A percentile compares a stretch with the other conserved stretches of the same genome.
phyloP scores from a whole-genome alignment of 805 yeast genomes.

The Tetrapisispora pingtungensis region DNA sequence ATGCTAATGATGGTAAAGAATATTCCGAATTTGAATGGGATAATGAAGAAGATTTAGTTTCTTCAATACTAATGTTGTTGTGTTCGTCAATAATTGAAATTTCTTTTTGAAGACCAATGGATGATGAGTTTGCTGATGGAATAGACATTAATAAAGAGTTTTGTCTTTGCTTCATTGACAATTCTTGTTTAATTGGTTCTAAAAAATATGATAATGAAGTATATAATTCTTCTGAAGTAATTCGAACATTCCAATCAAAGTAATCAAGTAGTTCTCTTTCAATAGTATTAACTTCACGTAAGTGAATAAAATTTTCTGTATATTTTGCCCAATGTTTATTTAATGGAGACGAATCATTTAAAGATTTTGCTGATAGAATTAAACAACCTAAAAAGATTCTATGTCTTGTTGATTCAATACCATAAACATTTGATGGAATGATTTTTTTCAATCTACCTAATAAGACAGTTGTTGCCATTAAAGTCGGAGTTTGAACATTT shows the following conservation, averaged over 20 bases:
- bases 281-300: conserved; percentile 76
- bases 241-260: conserved; percentile 74
- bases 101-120: background rate
- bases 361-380: conserved; percentile 77
- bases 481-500: conserved; percentile 88
- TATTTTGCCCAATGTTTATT: conserved; percentile 93
- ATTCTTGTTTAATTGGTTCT: conserved; percentile 50
- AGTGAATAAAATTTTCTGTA: conserved; percentile 70
- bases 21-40: conserved; percentile 25
- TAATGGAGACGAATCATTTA: conserved; percentile 88
- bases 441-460: conserved; percentile 64
- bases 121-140: conserved; percentile 11
- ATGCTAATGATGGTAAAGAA: conserved; percentile 33
- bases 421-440: conserved; percentile 80
- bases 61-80: background rate
- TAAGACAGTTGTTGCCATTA: conserved; percentile 86
- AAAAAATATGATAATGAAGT: conserved; percentile 64
- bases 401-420: conserved; percentile 88
- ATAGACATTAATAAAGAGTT: conserved; percentile 15
- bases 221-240: conserved; percentile 59
- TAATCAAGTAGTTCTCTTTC: conserved; percentile 78
- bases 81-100: background rate
- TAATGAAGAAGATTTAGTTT: conserved; percentile 8
- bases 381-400: conserved; percentile 82
- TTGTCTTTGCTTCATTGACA: conserved; percentile 10